Base-by-base conservation (phyloP, 176 grass and related monocot genomes). In the Cenchrus purpureus region DNA sequence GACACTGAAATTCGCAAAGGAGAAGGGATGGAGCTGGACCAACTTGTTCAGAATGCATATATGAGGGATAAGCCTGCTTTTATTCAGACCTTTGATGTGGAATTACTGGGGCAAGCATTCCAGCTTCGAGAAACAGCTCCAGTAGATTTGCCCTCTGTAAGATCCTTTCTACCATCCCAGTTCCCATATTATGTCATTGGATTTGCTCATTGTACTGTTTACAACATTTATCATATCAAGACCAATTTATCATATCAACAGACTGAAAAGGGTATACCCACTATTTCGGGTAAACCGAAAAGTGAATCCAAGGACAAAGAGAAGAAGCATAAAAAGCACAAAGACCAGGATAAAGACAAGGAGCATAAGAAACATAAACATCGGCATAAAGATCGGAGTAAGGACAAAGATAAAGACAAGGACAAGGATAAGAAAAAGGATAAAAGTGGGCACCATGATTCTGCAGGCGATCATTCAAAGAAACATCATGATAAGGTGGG, bases 341-440 rank as follows among this genome's bases (percentile, higher is more conserved):
- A 77, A 90, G 95, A 97, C 62, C 92, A 76, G 79, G 92, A 98
- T 31, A 98, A 91, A 79, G 96, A 98, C 74, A 98, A 89, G 89
- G 96, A 98, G 76, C 96, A 95, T 73, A 95, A 98, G 89, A 98
- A 98, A 65, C 96, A 94, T 73, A 98, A 91, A 85, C 91, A 94
- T 87, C 93, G 91, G 42, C 93, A 98, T 83, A 98, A 95, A 87
- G 96, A 98, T 88, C 83, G 88, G 48, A 92, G 74, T 73, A 98
- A 94, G 92, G 91, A 94, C 66, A 98, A 95, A 82, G 92, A 97
- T 66, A 90, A 87, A 88, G 80, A 92, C 49, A 91, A 81, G 74
- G 92, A 93, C 66, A 97, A 91, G 81, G 95, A 98, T 65, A 98
- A 91, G 80, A 95, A 94, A 83, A 98, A 95, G 55, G 93, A 95